These are phyloP conservation scores for Lachancea kluyveri DNA, from an alignment of 805 yeast species.

Conservation along the genomic window DNA sequence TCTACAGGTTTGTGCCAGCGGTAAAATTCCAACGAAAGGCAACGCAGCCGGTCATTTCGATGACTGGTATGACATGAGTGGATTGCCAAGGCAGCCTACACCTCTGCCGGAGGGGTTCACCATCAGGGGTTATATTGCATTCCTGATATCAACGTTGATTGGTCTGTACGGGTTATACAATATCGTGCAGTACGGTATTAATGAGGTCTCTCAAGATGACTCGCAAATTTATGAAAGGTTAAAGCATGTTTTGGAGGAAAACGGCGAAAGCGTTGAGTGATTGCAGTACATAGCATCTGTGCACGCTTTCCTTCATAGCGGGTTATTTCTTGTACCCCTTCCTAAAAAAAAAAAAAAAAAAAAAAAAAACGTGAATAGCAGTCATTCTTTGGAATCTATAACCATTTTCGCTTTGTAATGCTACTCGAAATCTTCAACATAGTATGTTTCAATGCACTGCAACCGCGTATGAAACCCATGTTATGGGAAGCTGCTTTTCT, in stretches of 20 bases:
- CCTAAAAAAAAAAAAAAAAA: no score
- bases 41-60: conserved; percentile 67
- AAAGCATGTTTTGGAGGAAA: conserved; percentile 24
- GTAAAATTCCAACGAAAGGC: conserved; percentile 44
- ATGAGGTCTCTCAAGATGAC: conserved; percentile 49
- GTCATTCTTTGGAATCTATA: no score
- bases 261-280: not conserved
- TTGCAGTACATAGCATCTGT: no score
- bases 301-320: no score
- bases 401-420: no score
- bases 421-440: no score
- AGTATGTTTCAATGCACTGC: no score
- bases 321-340: no score
- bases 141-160: conserved; percentile 43
- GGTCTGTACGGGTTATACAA: conserved; percentile 58
- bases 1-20: conserved; percentile 41
- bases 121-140: conserved; percentile 59
- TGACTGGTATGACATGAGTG: conserved; percentile 51
- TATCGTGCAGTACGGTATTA: conserved; percentile 59
- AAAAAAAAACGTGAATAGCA: no score
- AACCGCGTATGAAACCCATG: no score
- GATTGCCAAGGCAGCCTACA: conserved; percentile 52
- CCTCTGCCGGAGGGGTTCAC: conserved; percentile 73
- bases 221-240: conserved; percentile 36
- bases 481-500: no score